Evolutionary conservation across 73 alveolate genomes (phyloP), one percentile per base, ranked within the genome.

Genomic region (Loxodes magnus): DNA sequence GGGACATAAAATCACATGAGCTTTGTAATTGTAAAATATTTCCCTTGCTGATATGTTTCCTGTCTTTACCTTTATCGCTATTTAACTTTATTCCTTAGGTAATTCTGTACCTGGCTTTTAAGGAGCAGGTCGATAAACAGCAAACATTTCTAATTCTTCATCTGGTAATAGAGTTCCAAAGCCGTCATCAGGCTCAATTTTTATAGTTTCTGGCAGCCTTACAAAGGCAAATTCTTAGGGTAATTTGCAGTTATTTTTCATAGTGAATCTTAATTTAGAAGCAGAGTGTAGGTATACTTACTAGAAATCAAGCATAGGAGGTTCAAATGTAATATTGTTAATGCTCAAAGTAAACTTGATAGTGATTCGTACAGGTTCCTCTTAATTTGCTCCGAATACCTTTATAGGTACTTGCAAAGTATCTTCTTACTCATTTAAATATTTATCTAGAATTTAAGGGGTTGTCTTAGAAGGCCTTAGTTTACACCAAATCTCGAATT

Each of bases 401-500:
- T 79, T 79, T 27, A 84, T 66, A 0, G 96, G 96, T 9, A 84
- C 66, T 2, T 68, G 74, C 28, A 74, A 61, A 12, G 61, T 74
- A 53, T 62, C 81, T 4, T 25, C 42, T 30, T 67, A 56, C 9
- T 75, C 77, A 5, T 58, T 56, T 25, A 84, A 35, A 46, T 49
- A 81, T 41, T 66, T 71, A 14, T 52, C 14, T 49, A 90, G 74
- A 12, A 54, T 66, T 22, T 88, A 61, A 14, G 56, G 35, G 6
- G 79, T 67, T 6, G 84, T 63, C 36, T 85, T 72, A 57, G 83
- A 95, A 2, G 96, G 95, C 52, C 71, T 87, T 48, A 91, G 79
- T 66, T 87, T 87, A 22, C 78, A 55, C 97, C 98, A 91, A 23
- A 91, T 85, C 36, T 91, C 98, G 67, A 91, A 91, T 36, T 80